Evolutionary conservation across 139 green algal genomes (phyloP), one percentile per base, ranked within the genome.

Genomic region (Micractinium conductrix): DNA sequence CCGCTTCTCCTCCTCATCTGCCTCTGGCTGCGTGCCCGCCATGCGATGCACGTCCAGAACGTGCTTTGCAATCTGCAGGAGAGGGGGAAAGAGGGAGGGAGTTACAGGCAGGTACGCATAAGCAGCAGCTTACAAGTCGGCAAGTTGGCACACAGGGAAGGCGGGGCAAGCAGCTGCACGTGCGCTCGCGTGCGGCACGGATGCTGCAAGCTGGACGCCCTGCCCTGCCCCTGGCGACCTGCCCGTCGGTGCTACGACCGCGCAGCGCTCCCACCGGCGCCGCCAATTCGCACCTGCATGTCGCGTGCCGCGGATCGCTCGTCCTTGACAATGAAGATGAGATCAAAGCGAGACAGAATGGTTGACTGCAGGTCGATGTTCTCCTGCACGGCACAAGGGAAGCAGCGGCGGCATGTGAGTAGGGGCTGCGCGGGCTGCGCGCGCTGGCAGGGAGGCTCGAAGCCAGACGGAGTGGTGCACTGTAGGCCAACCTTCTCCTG

Each of bases 321-420:
- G 87, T 99, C 97, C 88, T 97, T 96, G 62, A 99, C 97, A 78
- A 99, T 99, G 94, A 99, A 99, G 90, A 99, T 99, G 78, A 99
- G 91, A 91, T 99, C 97, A 87, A 99, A 99, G 69, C 97, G 95
- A 19, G 96, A 99, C 78, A 99, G 88, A 82, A 99, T 99, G 90
- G 97, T 99, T 12, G 92, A 98, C 92, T 99, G 96, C 74, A 99
- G 91, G 88, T 99, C 97, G 74, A 99, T 99, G 91, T 99, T 99
- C 80, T 99, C 97, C 80, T 93, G 76, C 70, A 78, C 7, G 67
- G n/a, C n/a, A n/a, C n/a, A n/a, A n/a, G n/a, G n/a, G n/a, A n/a
- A n/a, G n/a, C n/a, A n/a, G n/a, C n/a, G n/a, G n/a, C n/a, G n/a
- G n/a, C n/a, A n/a, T n/a, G n/a, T n/a, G n/a, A n/a, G n/a, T 9